Percentiles rank a stretch among this genome's conserved stretches.
phyloP scores from a whole-genome alignment of 1,284 basidiomycete species.

The Sanghuangporus baumii region DNA sequence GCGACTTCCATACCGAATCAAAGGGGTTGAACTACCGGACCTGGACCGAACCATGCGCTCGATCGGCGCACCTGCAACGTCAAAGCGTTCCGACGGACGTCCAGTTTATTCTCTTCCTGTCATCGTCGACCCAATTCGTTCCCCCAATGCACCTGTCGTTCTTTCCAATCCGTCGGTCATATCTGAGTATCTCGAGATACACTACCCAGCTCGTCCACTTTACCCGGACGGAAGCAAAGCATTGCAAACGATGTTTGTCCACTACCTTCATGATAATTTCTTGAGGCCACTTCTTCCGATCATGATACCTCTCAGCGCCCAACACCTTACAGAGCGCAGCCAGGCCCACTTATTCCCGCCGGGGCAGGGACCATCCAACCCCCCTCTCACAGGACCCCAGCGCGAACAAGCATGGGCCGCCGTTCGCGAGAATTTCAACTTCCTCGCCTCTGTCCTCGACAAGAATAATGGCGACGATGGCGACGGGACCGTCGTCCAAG shows the following conservation, averaged over 20 bases:
- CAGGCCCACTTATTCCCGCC: constrained; percentile 42
- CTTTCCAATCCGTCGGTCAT: constrained; percentile 56
- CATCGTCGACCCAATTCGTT: constrained; percentile 44
- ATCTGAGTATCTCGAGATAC: constrained; percentile 63
- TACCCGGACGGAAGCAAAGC: constrained; percentile 64
- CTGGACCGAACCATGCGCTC: constrained; percentile 53
- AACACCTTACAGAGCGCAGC: constrained; percentile 48
- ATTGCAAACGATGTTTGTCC: constrained; percentile 61
- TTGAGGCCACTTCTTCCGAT: constrained; percentile 61
- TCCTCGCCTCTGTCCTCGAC: constrained; percentile 54
- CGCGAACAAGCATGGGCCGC: constrained; percentile 58
- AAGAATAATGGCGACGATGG: constrained; percentile 50
- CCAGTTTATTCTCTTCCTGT: constrained; percentile 63
- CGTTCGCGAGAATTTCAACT: constrained; percentile 60
- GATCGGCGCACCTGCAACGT: constrained; percentile 54
- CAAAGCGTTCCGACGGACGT: constrained; percentile 46
- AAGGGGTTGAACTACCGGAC: constrained; percentile 64
- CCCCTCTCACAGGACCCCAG: constrained; percentile 37
- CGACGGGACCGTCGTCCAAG: constrained; percentile 61
- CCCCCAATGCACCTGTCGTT: constrained; percentile 12
- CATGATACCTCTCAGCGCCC: constrained; percentile 62
- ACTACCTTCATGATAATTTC: constrained; percentile 62
- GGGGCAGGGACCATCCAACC: constrained; percentile 17
- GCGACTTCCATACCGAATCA: constrained; percentile 57
- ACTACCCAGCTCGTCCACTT: constrained; percentile 61